A percentile compares a stretch with the other conserved stretches of the same genome.
phyloP scores from a whole-genome alignment of 2,329 filamentous ascomycete genomes.

The Calonectria fujianensis region DNA sequence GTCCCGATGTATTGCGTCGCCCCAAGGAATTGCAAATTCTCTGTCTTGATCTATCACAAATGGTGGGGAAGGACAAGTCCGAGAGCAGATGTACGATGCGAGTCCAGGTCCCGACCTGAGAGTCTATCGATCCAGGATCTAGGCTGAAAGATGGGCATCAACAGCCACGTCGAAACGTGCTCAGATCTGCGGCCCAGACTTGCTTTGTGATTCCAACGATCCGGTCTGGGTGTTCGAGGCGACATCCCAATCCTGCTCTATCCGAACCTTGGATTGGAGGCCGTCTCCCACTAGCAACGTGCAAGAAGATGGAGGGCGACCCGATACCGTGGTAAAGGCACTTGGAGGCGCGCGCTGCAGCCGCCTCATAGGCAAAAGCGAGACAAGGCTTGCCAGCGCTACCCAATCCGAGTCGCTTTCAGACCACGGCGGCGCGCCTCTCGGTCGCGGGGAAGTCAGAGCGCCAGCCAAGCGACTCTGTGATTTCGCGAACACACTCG shows the following conservation, averaged over 20 bases:
- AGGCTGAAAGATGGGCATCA: slow-evolving; percentile 47
- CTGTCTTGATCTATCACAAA: slow-evolving; percentile 46
- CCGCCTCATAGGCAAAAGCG: slow-evolving; percentile 41
- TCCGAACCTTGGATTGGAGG: slow-evolving; percentile 31
- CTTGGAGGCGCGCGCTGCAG: slow-evolving; percentile 44
- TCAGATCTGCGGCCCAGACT: slow-evolving; percentile 40
- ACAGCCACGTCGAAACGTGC: slow-evolving; percentile 27
- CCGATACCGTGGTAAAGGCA: slow-evolving; percentile 48
- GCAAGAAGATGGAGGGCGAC: slow-evolving; percentile 43
- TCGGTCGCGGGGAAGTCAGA: slow-evolving; percentile 33
- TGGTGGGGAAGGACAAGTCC: slow-evolving; percentile 45
- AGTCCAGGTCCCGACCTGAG: slow-evolving; percentile 43
- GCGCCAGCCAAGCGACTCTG: slow-evolving; percentile 31
- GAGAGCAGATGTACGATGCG: slow-evolving; percentile 45
- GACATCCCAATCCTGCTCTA: slow-evolving; percentile 31
- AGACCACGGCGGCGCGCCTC: slow-evolving; percentile 44
- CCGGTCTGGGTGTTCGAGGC: slow-evolving; percentile 31
- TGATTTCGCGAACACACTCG: slow-evolving; percentile 27
- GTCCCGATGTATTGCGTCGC: slow-evolving; percentile 34
- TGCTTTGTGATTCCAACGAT: slow-evolving; percentile 33
- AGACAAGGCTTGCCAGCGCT: slow-evolving; percentile 36
- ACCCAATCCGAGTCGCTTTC: slow-evolving; percentile 32
- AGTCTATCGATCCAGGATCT: slow-evolving; percentile 47
- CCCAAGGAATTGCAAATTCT: slow-evolving; percentile 36
- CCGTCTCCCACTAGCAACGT: slow-evolving; percentile 33